Percentiles rank a stretch among this genome's conserved stretches.
Conservation (phyloP, 108 stramenopile species). For the Skeletonema costatum region DNA sequence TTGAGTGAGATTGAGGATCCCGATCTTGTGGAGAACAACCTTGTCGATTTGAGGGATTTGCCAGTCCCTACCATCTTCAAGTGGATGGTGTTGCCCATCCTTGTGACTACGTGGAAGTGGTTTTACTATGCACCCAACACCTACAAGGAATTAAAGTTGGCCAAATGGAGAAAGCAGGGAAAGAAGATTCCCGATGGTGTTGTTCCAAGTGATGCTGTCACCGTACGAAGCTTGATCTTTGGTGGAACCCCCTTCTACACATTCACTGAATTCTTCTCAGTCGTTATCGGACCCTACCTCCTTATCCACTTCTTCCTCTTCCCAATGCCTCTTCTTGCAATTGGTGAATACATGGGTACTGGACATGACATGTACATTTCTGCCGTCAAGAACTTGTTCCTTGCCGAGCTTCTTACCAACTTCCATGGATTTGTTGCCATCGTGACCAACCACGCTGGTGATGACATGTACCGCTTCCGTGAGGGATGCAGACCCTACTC, state of each 20-base stretch:
- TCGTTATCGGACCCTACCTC: constrained; percentile 78
- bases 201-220: constrained; percentile 69
- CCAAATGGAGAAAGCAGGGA: constrained; percentile 57
- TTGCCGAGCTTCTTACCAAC: constrained; percentile 88
- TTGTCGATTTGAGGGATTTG: constrained; percentile 59
- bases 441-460: constrained; percentile 91
- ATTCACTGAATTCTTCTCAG: constrained; percentile 59
- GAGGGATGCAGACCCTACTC: constrained; percentile 81
- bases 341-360: constrained; percentile 54
- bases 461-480: constrained; percentile 92
- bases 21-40: constrained; percentile 88
- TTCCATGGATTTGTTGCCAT: constrained; percentile 84
- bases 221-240: constrained; percentile 55
- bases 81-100: constrained; percentile 58
- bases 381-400: constrained; percentile 80
- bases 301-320: constrained; percentile 73
- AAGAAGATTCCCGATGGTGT: constrained; percentile 64
- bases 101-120: constrained; percentile 87
- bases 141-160: constrained; percentile 88
- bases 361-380: constrained; percentile 55
- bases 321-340: constrained; percentile 59
- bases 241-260: constrained; percentile 64
- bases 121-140: constrained; percentile 93
- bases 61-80: constrained; percentile 60
- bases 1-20: constrained; percentile 83